A percentile compares a stretch with the other conserved stretches of the same genome.
phyloP scores from a whole-genome alignment of 2,329 filamentous ascomycete genomes.

The Leptographium lundbergii region DNA sequence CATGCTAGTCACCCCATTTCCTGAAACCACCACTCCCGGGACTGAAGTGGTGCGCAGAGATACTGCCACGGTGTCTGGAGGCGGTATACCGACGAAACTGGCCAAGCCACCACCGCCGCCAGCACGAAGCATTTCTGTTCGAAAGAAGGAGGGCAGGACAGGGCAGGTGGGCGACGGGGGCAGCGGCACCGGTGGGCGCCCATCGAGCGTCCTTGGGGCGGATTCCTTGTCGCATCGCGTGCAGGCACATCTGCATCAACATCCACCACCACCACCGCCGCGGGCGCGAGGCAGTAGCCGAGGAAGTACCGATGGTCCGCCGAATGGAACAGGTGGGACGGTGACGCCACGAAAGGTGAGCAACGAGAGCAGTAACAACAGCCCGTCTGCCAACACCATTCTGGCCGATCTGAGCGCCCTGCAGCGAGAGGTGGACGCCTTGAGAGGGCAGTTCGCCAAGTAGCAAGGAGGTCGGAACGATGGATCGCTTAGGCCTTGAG shows the following conservation, averaged over 20 bases:
- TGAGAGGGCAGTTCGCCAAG: constrained; percentile 26
- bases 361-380: not conserved
- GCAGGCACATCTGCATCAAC: constrained; percentile 4
- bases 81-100: constrained; percentile 9
- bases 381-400: constrained; percentile 40
- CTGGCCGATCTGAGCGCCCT: constrained; percentile 59
- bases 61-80: constrained; percentile 2
- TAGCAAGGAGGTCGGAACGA: not conserved
- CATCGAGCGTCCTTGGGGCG: constrained; percentile 26
- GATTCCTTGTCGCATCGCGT: constrained; percentile 22
- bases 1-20: not conserved
- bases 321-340: not conserved
- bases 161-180: constrained; percentile 14
- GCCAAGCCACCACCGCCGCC: constrained; percentile 23
- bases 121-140: constrained; percentile 18
- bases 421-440: constrained; percentile 63
- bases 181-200: constrained; percentile 17
- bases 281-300: constrained; percentile 34
- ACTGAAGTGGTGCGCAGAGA: not conserved
- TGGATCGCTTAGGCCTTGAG: not conserved
- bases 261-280: constrained; percentile 34
- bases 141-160: constrained; percentile 12
- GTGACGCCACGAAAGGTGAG: constrained; percentile 17
- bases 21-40: not conserved
- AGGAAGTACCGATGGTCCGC: constrained; percentile 25